These are phyloP conservation scores for Hippophae gyantsensis DNA, from an alignment of 306 rosid species.

Conservation along the genomic window DNA sequence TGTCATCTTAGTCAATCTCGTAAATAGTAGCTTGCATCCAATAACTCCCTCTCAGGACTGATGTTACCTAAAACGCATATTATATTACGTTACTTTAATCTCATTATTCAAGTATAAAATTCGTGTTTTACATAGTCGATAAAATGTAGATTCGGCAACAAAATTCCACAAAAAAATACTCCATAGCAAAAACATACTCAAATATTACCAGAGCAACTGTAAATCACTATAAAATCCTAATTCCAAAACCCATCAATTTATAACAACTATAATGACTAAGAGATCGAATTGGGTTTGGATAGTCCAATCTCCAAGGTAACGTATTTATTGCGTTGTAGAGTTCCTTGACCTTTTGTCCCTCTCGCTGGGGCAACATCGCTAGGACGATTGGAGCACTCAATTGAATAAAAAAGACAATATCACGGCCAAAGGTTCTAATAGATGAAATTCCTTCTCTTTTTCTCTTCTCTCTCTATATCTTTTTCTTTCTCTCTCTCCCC, in stretches of 20 bases:
- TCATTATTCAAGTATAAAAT: conserved; percentile 11
- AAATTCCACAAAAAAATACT: background rate
- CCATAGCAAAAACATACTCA: background rate
- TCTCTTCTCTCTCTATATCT: too few relatives aligned
- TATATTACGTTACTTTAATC: conserved; percentile 32
- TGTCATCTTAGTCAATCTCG: conserved; percentile 25
- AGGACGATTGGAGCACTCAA: conserved; percentile 28
- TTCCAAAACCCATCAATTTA: conserved; percentile 9
- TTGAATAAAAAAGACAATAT: background rate
- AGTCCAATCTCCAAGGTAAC: background rate
- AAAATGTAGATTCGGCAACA: background rate
- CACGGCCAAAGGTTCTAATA: too few relatives aligned
- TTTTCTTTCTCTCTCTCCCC: too few relatives aligned
- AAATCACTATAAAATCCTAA: conserved; percentile 17
- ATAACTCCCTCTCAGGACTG: conserved; percentile 44
- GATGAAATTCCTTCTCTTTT: too few relatives aligned
- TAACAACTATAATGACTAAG: conserved; percentile 31
- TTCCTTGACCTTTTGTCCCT: conserved; percentile 29
- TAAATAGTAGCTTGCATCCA: conserved; percentile 31
- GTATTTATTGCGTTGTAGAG: conserved; percentile 26
- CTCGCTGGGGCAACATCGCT: conserved; percentile 20
- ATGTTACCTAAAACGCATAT: conserved; percentile 36
- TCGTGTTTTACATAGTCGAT: background rate
- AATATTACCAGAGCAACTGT: background rate
- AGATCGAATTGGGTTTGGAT: conserved; percentile 16